phyloP scores from a whole-genome alignment of 129 eudicot genomes.

The Cynara cardunculus region DNA sequence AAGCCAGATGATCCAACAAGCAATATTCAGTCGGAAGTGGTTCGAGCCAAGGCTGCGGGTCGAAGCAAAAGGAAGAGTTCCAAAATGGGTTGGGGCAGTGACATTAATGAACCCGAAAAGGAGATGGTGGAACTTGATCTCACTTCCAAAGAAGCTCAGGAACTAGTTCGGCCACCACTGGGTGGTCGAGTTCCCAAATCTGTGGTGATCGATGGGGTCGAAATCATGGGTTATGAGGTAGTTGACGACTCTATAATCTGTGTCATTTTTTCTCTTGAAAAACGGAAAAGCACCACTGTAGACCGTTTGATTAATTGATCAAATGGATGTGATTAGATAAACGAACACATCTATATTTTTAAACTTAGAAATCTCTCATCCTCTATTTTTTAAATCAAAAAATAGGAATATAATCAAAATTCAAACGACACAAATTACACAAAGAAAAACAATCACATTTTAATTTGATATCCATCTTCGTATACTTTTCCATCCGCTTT shows the following conservation, averaged over 20 bases:
- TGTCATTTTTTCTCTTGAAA: no score
- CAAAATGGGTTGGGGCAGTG: conserved; percentile 31
- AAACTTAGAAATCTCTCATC: no score
- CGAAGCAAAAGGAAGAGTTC: conserved; percentile 45
- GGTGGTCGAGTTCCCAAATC: conserved; percentile 27
- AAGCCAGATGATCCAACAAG: conserved; percentile 8
- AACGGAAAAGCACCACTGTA: no score
- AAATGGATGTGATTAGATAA: no score
- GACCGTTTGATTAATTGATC: no score
- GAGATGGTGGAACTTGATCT: conserved; percentile 40
- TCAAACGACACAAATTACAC: no score
- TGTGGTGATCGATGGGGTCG: conserved; percentile 44
- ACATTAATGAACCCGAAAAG: conserved; percentile 33
- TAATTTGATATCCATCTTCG: no score
- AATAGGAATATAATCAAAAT: no score
- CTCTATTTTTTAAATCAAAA: no score
- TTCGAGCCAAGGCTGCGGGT: background rate
- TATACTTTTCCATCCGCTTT: no score
- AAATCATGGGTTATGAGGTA: conserved; percentile 62
- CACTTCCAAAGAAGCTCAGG: conserved; percentile 48
- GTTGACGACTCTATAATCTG: background rate
- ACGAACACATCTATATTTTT: no score
- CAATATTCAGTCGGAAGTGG: conserved; percentile 20
- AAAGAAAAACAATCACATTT: no score
- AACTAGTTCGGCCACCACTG: conserved; percentile 44